Conservation (phyloP, 1,284 basidiomycete species). For the Vanrija sp. region DNA sequence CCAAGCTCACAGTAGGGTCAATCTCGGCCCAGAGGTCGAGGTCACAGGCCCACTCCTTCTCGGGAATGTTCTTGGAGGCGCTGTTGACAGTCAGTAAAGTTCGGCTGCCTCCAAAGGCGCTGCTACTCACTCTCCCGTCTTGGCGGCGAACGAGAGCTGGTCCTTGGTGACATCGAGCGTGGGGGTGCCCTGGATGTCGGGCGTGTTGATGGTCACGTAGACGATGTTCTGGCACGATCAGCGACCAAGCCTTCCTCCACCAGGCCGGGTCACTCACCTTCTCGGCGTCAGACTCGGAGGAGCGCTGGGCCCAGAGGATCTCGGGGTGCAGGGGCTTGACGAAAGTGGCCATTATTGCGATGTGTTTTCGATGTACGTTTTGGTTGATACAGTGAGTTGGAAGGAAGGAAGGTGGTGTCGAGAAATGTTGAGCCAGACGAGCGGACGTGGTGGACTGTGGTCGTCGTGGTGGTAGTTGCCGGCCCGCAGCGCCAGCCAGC, state of each 20-base stretch:
- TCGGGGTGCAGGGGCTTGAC: conserved; percentile 63
- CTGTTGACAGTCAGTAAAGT: conserved; percentile 32
- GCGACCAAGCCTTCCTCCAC: neutral
- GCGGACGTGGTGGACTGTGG: neutral
- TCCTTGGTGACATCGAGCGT: conserved; percentile 63
- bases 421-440: neutral
- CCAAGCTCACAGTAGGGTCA: conserved; percentile 60
- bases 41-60: conserved; percentile 66
- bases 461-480: too few species aligned
- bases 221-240: conserved; percentile 63
- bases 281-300: conserved; percentile 59
- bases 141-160: conserved; percentile 65
- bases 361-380: conserved; percentile 1
- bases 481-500: neutral
- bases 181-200: conserved; percentile 66
- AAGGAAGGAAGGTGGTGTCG: neutral
- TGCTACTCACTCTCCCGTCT: conserved; percentile 61
- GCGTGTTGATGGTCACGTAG: conserved; percentile 76
- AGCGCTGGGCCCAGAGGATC: conserved; percentile 86
- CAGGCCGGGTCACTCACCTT: conserved; percentile 57
- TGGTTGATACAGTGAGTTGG: conserved; percentile 1
- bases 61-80: conserved; percentile 55
- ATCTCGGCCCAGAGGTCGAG: conserved; percentile 71
- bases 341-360: conserved; percentile 30
- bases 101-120: neutral